phyloP scores from a whole-genome alignment of 2,329 filamentous ascomycete species.

The Diplodia corticola region DNA sequence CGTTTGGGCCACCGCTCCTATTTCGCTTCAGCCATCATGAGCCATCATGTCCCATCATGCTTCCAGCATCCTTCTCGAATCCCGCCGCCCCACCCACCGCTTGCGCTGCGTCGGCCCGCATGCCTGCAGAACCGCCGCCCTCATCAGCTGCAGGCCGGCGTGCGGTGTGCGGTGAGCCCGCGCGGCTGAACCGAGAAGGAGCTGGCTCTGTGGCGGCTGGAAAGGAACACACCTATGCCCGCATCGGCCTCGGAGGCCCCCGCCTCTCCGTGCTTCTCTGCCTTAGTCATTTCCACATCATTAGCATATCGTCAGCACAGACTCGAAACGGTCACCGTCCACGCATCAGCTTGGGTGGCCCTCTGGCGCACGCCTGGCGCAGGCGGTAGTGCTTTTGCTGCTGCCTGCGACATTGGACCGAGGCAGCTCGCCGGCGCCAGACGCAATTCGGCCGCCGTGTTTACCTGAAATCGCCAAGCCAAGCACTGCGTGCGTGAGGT shows the following conservation, averaged over 20 bases:
- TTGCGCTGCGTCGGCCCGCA: neutral
- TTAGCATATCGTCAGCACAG: neutral
- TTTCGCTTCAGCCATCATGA: slow-evolving; percentile 5
- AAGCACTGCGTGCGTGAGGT: neutral
- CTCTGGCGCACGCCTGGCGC: neutral
- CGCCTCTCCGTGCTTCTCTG: neutral
- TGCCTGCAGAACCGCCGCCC: no score
- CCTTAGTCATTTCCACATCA: neutral
- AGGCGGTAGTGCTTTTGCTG: neutral
- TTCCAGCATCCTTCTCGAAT: neutral
- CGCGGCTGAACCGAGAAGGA: neutral
- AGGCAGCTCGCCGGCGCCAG: neutral
- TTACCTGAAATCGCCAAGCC: neutral
- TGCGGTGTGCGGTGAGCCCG: neutral
- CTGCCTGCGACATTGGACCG: neutral
- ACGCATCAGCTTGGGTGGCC: neutral
- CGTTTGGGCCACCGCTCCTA: slow-evolving; percentile 10
- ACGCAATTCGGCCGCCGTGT: neutral
- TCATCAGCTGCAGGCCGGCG: no score
- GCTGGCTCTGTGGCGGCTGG: neutral
- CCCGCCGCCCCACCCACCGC: neutral
- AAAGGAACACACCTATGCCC: no score
- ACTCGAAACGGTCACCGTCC: neutral
- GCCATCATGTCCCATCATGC: neutral
- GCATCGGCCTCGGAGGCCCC: neutral